A percentile compares a stretch with the other conserved stretches of the same genome.
Evolutionary conservation across 2,329 filamentous ascomycete genomes (phyloP).

Genomic region (Leptoxyphium fumago): DNA sequence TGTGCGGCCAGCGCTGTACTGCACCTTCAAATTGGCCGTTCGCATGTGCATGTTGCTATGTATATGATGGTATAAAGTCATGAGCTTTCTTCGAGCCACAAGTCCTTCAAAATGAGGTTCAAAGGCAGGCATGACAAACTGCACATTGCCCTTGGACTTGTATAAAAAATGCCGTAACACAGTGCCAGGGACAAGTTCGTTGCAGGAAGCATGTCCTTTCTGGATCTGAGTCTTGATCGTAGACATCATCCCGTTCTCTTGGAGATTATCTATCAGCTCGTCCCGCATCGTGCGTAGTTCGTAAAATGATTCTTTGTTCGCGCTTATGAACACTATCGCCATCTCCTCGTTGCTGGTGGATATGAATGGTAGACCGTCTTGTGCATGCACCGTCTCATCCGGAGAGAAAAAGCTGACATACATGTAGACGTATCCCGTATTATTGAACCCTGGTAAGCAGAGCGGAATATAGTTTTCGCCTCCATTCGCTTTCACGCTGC

Average conservation of each 20-base stretch:
- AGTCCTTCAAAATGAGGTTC: slow-evolving; percentile 47
- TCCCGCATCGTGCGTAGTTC: slow-evolving; percentile 61
- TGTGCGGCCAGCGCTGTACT: slow-evolving; percentile 63
- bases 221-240: slow-evolving; percentile 59
- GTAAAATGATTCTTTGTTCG: slow-evolving; percentile 88
- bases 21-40: slow-evolving; percentile 70
- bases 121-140: slow-evolving; percentile 83
- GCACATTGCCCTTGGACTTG: slow-evolving; percentile 87
- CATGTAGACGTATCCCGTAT: slow-evolving; percentile 93
- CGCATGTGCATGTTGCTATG: slow-evolving; percentile 77
- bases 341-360: slow-evolving; percentile 49
- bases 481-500: slow-evolving; percentile 77
- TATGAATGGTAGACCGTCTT: slow-evolving; percentile 20
- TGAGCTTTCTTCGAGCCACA: slow-evolving; percentile 37
- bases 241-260: slow-evolving; percentile 59
- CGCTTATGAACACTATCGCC: slow-evolving; percentile 84
- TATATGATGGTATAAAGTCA: slow-evolving; percentile 72
- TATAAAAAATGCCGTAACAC: slow-evolving; percentile 85
- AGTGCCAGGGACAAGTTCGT: slow-evolving; percentile 65
- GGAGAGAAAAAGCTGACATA: slow-evolving; percentile 89
- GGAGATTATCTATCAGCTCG: slow-evolving; percentile 51
- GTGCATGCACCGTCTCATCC: slow-evolving; percentile 24
- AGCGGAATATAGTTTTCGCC: slow-evolving; percentile 97
- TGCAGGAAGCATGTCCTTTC: slow-evolving; percentile 54
- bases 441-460: slow-evolving; percentile 94